These are phyloP conservation scores for Exserohilum rostratum DNA, from an alignment of 2,329 filamentous ascomycete species.

Conservation along the genomic window DNA sequence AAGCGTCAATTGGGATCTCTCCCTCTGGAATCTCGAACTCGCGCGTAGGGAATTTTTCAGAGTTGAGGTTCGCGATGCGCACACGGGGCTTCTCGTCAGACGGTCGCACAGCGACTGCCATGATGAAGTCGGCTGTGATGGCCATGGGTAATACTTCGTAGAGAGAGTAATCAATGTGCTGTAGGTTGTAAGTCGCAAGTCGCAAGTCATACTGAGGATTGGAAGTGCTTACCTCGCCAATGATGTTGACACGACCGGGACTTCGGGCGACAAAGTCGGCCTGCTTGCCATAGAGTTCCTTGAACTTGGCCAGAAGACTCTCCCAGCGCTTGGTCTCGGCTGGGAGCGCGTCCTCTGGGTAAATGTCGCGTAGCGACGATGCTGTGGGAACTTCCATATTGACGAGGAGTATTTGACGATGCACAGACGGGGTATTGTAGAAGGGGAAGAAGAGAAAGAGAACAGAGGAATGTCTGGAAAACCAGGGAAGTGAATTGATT, in stretches of 20 bases:
- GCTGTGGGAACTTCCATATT: conserved; percentile 71
- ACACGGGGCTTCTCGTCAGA: conserved; percentile 64
- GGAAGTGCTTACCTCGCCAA: conserved; percentile 69
- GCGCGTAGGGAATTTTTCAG: conserved; percentile 74
- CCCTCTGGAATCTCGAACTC: conserved; percentile 73
- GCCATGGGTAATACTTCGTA: conserved; percentile 97
- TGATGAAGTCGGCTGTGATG: conserved; percentile 85
- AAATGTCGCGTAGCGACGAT: conserved; percentile 78
- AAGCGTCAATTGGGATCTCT: conserved; percentile 74
- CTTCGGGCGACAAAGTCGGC: conserved; percentile 87
- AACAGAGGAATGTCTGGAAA: background rate
- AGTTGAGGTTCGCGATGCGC: conserved; percentile 79
- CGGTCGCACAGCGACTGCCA: conserved; percentile 72
- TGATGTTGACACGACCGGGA: conserved; percentile 95
- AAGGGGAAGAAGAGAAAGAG: conserved; percentile 1
- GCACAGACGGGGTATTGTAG: background rate
- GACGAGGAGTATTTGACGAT: background rate
- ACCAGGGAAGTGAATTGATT: conserved; percentile 14
- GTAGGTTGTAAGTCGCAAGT: conserved; percentile 21
- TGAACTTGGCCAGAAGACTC: conserved; percentile 72
- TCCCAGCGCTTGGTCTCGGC: conserved; percentile 78
- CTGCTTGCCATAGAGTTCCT: conserved; percentile 68
- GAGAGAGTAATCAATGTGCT: conserved; percentile 96
- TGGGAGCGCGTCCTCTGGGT: conserved; percentile 73
- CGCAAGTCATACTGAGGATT: too few relatives aligned